Evolutionary conservation across 2,329 filamentous ascomycete genomes (phyloP), one percentile per base, ranked within the genome.

Genomic region (Fusarium burgessii): DNA sequence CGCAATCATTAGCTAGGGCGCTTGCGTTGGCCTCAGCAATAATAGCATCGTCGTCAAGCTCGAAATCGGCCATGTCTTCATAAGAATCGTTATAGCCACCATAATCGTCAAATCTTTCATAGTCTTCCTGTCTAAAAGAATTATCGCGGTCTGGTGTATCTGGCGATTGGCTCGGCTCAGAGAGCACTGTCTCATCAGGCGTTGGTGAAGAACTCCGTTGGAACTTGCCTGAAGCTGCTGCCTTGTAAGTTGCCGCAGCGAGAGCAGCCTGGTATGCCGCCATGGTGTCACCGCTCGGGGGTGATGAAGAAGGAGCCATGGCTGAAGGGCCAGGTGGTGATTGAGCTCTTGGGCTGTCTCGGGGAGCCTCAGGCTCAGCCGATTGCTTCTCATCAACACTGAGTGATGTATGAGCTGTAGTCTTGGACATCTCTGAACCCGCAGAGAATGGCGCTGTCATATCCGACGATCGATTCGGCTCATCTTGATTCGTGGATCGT

Each of bases 1-100:
- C 95, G 10, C 91, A 91, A 77, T 99, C 96, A 73, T 94, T 95
- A 47, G 96, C 95, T 11, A 99, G 85, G 2, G 93, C 96, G 78
- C 96, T 95, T 1, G 95, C 95, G 74, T 99, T 99, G 8, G 96
- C 96, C 62, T 94, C 96, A 0, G 95, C 95, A 66, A 99, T 97
- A 74, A 98, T 96, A 35, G 91, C 90, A 74, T 98, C 95, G 72
- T 98, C 94, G 64, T 93, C 93, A 54, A 93, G 86, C 46, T 91
- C 89, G 64, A 89, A 88, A 71, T 91, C 88, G 65, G 91, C 89
- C 72, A 87, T 77, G 70, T 95, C 91, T 65, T 90, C 89, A 56
- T 91, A 88, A 81, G 77, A 72, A 57, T 82, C 81, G 41, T 78
- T 80, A 62, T 90, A 88, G 54, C 91, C 86, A 17, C 32, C 69